A percentile compares a stretch with the other conserved stretches of the same genome.
These are phyloP conservation scores for Solanum dulcamara DNA, from an alignment of 257 asterid species.

Conservation along the genomic window DNA sequence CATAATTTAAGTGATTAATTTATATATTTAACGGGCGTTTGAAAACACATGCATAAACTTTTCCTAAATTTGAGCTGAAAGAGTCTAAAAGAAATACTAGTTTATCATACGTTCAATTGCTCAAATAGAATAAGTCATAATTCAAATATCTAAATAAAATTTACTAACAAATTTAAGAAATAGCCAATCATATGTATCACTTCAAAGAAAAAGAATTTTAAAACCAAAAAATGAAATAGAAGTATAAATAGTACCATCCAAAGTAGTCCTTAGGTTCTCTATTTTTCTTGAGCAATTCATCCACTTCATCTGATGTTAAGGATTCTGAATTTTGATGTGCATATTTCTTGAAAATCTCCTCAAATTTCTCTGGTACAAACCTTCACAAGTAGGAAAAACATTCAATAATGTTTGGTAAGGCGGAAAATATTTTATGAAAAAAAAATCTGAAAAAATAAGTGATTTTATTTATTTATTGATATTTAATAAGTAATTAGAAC, in stretches of 20 bases:
- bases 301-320: not conserved
- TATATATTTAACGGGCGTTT: not conserved
- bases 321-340: not conserved
- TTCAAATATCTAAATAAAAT: not conserved
- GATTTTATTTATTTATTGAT: too few species aligned
- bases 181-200: not conserved
- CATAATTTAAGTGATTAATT: not conserved
- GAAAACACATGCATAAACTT: not conserved
- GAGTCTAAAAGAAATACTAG: not conserved
- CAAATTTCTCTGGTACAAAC: constrained; percentile 1
- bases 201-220: not conserved
- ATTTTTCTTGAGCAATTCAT: not conserved
- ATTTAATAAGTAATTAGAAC: too few species aligned
- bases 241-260: not conserved
- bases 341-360: not conserved
- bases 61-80: not conserved
- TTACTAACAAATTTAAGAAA: fast-evolving
- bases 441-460: too few species aligned
- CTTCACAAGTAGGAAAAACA: not conserved
- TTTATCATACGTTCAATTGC: fast-evolving
- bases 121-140: fast-evolving
- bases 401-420: not conserved
- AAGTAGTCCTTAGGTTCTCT: constrained; percentile 1
- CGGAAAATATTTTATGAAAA: not conserved
- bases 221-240: not conserved